Percentiles rank a stretch among this genome's conserved stretches.
These are phyloP conservation scores for Cornus suecica DNA, from an alignment of 148 eudicot species.

Conservation along the genomic window DNA sequence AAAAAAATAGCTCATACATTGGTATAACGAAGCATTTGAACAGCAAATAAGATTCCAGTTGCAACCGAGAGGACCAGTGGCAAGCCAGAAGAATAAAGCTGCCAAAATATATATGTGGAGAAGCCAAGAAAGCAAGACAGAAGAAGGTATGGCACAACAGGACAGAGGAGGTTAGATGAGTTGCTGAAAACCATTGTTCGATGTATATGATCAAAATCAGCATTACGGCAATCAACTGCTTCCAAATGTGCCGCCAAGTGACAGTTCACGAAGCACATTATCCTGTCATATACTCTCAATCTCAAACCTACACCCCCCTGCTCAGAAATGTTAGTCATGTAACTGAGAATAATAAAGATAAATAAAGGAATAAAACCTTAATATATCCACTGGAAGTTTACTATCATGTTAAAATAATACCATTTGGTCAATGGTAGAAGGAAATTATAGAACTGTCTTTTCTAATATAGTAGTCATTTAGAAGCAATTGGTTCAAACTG, in stretches of 20 bases:
- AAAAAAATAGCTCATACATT: constrained; percentile 44
- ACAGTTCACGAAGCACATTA: constrained; percentile 85
- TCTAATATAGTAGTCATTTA: too few relatives aligned
- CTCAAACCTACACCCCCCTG: constrained; percentile 99
- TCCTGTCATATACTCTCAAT: constrained; percentile 89
- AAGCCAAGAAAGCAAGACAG: constrained; percentile 75
- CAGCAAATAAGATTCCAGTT: constrained; percentile 73
- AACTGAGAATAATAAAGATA: background rate
- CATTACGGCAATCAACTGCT: constrained; percentile 89
- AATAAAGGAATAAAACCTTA: background rate
- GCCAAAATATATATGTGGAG: constrained; percentile 80
- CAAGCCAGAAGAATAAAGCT: constrained; percentile 82
- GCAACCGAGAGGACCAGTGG: constrained; percentile 70
- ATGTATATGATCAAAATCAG: constrained; percentile 88
- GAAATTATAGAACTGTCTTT: too few relatives aligned
- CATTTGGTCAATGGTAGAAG: too few relatives aligned
- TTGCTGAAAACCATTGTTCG: constrained; percentile 79
- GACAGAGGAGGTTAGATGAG: constrained; percentile 65
- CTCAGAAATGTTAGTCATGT: constrained; percentile 16
- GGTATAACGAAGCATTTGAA: constrained; percentile 53
- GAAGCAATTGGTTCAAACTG: too few relatives aligned
- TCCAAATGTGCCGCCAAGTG: constrained; percentile 99
- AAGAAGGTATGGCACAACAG: constrained; percentile 62
- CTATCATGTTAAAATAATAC: too few relatives aligned
- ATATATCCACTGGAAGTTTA: too few relatives aligned